A percentile compares a stretch with the other conserved stretches of the same genome.
phyloP scores from a whole-genome alignment of 192 early-diverging fungal genomes.

The Backusella parvicylindrica region DNA sequence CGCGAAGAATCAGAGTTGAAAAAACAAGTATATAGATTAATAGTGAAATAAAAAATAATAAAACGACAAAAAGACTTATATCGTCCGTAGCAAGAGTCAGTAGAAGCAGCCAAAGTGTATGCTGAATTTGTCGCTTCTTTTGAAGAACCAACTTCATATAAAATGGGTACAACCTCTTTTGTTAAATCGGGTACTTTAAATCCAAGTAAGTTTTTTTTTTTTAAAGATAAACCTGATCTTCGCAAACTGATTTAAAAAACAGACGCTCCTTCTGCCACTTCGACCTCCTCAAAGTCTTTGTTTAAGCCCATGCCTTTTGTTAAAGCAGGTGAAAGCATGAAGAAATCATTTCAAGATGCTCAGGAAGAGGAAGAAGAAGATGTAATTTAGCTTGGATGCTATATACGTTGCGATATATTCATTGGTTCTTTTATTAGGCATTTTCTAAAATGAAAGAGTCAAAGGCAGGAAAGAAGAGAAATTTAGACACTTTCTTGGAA shows the following conservation, averaged over 20 bases:
- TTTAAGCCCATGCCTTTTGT: slow-evolving; percentile 34
- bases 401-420: no score
- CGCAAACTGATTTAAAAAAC: background rate
- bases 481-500: slow-evolving; percentile 80
- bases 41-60: background rate
- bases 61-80: slow-evolving; percentile 4
- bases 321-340: slow-evolving; percentile 28
- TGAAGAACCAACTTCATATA: slow-evolving; percentile 47
- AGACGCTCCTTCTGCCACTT: background rate
- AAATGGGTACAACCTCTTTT: slow-evolving; percentile 41
- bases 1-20: slow-evolving; percentile 71
- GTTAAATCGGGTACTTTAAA: slow-evolving; percentile 45
- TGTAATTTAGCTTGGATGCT: no score
- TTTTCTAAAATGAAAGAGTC: slow-evolving; percentile 26
- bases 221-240: background rate
- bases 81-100: slow-evolving; percentile 61
- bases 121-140: slow-evolving; percentile 82
- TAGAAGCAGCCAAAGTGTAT: slow-evolving; percentile 75
- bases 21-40: slow-evolving; percentile 58
- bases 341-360: background rate
- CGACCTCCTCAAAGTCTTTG: background rate
- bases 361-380: slow-evolving; percentile 16
- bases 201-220: background rate
- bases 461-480: slow-evolving; percentile 65
- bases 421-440: background rate